A percentile compares a stretch with the other conserved stretches of the same genome.
phyloP scores from a whole-genome alignment of 164 flowering plant genomes.

The Nelumbo lutea region DNA sequence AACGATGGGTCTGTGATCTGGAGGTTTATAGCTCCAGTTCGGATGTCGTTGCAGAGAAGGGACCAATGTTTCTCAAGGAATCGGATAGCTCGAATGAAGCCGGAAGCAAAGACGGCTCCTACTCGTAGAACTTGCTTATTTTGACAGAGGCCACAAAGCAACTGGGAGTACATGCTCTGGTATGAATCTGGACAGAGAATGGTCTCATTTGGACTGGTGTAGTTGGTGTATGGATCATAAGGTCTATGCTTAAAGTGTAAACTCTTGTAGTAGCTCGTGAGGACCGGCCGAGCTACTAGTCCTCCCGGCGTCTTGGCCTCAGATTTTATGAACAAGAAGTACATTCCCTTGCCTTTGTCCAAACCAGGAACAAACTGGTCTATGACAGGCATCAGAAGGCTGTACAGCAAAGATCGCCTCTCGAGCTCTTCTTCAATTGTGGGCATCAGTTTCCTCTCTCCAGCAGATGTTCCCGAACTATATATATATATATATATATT shows the following conservation, averaged over 20 bases:
- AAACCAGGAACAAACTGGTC: conserved; percentile 33
- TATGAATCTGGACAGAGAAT: conserved; percentile 8
- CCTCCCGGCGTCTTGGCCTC: conserved; percentile 7
- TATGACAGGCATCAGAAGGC: conserved; percentile 44
- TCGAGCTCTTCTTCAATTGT: not conserved
- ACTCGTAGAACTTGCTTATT: not conserved
- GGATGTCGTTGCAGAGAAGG: not conserved
- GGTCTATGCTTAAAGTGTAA: conserved; percentile 7
- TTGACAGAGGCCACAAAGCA: conserved; percentile 5
- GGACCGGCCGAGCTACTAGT: conserved; percentile 4
- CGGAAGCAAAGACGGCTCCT: not conserved
- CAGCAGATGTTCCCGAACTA: not conserved
- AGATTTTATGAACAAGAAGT: conserved; percentile 32
- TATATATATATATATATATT: too few relatives aligned
- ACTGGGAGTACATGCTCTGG: conserved; percentile 16
- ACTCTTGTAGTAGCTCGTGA: conserved; percentile 14
- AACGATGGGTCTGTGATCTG: not conserved
- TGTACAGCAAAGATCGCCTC: conserved; percentile 13
- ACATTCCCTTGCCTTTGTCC: conserved; percentile 40
- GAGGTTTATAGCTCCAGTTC: not conserved
- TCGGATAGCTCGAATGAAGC: not conserved
- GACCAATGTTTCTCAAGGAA: not conserved
- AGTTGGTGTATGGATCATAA: conserved; percentile 2
- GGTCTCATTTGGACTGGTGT: conserved; percentile 15
- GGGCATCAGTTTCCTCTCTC: not conserved